Evolutionary conservation across 1,284 basidiomycete species (phyloP).

Genomic region (Ustilago trichophora): DNA sequence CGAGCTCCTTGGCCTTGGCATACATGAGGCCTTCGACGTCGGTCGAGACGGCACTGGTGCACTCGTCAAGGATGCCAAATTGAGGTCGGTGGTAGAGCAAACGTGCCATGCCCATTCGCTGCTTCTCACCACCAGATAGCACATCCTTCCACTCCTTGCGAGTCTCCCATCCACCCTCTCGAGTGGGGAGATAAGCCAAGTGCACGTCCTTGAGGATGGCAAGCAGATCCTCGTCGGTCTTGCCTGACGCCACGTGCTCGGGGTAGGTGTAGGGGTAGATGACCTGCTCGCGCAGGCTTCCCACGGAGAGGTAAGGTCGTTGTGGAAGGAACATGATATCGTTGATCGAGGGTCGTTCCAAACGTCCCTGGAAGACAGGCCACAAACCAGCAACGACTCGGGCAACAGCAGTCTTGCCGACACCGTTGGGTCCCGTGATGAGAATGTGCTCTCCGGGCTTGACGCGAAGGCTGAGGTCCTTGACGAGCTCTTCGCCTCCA

Average conservation of each 20-base stretch:
- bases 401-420: slow-evolving; percentile 92
- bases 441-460: slow-evolving; percentile 85
- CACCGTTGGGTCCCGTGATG: slow-evolving; percentile 83
- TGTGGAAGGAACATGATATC: slow-evolving; percentile 90
- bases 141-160: slow-evolving; percentile 87
- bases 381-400: slow-evolving; percentile 89
- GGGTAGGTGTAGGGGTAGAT: slow-evolving; percentile 67
- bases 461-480: slow-evolving; percentile 77
- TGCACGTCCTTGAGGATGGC: slow-evolving; percentile 81
- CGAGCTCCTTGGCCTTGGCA: slow-evolving; percentile 87
- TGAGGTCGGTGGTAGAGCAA: slow-evolving; percentile 84
- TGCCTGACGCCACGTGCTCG: slow-evolving; percentile 67
- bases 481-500: slow-evolving; percentile 75
- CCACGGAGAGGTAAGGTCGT: slow-evolving; percentile 86
- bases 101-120: slow-evolving; percentile 71
- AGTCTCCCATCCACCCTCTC: slow-evolving; percentile 81
- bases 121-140: slow-evolving; percentile 90
- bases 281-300: slow-evolving; percentile 85
- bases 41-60: slow-evolving; percentile 93
- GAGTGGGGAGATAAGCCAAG: slow-evolving; percentile 82
- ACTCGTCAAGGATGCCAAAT: slow-evolving; percentile 74
- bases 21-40: slow-evolving; percentile 97
- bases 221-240: slow-evolving; percentile 77
- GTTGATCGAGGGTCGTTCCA: slow-evolving; percentile 55
- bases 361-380: slow-evolving; percentile 71